Evolutionary conservation across 1,139 yeast genomes (phyloP), one percentile per base, ranked within the genome.

Genomic region (Kodamaea sp.): DNA sequence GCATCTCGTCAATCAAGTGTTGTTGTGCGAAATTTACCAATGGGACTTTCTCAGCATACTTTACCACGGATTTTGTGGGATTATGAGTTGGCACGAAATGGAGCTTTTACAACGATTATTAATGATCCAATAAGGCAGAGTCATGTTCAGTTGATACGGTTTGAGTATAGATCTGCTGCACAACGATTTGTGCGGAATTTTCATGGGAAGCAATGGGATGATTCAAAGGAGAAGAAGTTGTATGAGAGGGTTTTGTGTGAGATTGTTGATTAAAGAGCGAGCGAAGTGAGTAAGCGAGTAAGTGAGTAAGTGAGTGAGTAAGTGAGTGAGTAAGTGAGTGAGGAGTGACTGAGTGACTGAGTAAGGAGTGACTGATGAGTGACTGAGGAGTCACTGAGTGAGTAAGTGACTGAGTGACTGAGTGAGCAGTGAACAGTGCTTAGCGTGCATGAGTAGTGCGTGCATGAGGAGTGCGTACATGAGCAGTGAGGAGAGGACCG

Each of bases 131-230:
- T 53, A 11, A 48, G 49, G 8, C 73, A 63, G 40, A 45, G 52
- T 2, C 60, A 62, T 31, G 32, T 57, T 5, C 55, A 54, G 11
- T 56, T 81, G 8, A 57, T 83, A 5, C 58, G 75, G 34, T 82
- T 84, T 52, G 63, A 64, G 9, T 67, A 67, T 44, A 54, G 52
- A n/a, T 55, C 60, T 3, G 78, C 76, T 46, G 83, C 89, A 0
- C 53, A 49, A 26, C 54, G 83, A 36, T 78, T 81, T 46, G 77
- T 74, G 2, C 56, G 78, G n/a, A 73, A 73, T 44, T 73, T 65
- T 53, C 76, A 83, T 54, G 80, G 82, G 5, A 67, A 63, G 36
- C 53, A 51, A 32, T 70, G 75, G 75, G 67, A 64, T 20, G 50
- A 54, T 7, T 50, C 63, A 35, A 59, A 60, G 39, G 63, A 57